These are phyloP conservation scores for Fusarium sp. DNA, from an alignment of 2,329 filamentous ascomycete species.

Conservation along the genomic window DNA sequence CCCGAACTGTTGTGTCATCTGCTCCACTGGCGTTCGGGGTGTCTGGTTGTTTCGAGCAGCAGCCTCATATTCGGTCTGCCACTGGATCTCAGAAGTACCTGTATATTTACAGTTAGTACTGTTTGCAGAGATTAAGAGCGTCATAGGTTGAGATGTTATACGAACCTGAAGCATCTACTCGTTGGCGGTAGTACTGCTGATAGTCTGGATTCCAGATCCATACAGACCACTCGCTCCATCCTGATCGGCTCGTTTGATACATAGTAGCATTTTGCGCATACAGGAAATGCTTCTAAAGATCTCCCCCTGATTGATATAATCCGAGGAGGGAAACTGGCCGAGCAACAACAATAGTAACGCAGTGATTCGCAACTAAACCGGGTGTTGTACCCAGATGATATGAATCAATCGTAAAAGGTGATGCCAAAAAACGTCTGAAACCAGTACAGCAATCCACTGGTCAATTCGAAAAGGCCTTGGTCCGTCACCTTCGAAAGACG, in stretches of 20 bases:
- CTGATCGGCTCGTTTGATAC: slow-evolving; percentile 40
- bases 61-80: slow-evolving; percentile 36
- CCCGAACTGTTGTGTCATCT: slow-evolving; percentile 40
- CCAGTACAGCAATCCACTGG: neutral
- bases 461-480: neutral
- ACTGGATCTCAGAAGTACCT: slow-evolving; percentile 45
- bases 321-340: neutral
- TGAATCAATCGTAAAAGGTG: neutral
- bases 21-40: slow-evolving; percentile 43
- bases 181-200: slow-evolving; percentile 46
- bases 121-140: neutral
- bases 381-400: neutral
- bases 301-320: slow-evolving; percentile 3
- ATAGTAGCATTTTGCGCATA: slow-evolving; percentile 46
- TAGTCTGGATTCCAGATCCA: slow-evolving; percentile 47
- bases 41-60: slow-evolving; percentile 28
- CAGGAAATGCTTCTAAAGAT: slow-evolving; percentile 18
- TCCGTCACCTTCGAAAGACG: slow-evolving; percentile 1
- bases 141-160: neutral
- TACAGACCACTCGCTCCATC: slow-evolving; percentile 40
- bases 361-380: neutral
- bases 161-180: slow-evolving; percentile 47
- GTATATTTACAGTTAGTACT: slow-evolving; percentile 11
- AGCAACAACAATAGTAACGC: neutral
- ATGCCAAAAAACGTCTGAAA: neutral